Base-by-base conservation (phyloP, 306 rosid species). In the Ammopiptanthus mongolicus region DNA sequence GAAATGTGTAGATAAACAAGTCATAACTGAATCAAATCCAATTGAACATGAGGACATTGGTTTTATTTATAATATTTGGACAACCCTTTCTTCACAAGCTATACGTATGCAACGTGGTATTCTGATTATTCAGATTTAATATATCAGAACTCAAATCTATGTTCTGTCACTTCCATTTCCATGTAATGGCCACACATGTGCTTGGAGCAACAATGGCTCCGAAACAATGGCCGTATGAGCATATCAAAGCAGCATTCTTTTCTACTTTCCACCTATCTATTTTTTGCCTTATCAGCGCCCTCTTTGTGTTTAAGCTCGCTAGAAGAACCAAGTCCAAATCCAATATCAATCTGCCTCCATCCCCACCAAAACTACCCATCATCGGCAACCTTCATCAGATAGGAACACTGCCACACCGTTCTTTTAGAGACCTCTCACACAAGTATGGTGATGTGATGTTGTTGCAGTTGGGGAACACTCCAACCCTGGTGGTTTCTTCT, bases 321-420 rank as follows among this genome's bases (percentile, higher is more conserved):
- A 50, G 11, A 72, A 65, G 17, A 39, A 39, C 34, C 61, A 80
- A 36, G 74, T 25, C 69, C 61, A 81, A 81, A 69, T 23, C 9
- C 0, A 64, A 33, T 2, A 42, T 65, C 3, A 82, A 73, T 58
- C 19, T 41, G 0, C 77, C 79, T 21, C 86, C 83, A 19, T 82
- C 47, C 5, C 76, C 86, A 48, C 82, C 83, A 56, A 84, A 81
- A 41, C 78, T 84, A 6, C 85, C 83, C 0, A 0, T 84, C 41
- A 80, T 84, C 1, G 85, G 88, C 11, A 84, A 84, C 13, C 73
- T 84, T 47, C 85, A 84, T 8, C 85, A 81, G 21, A 14, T 84
- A 28, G 88, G 88, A 1, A n/a, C 72, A 21, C 75, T 80, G 0
- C 88, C 78, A 17, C 83, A 77, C 14, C 75, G 23, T 0, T 77